Evolutionary conservation across 495 filamentous ascomycete genomes (phyloP), one percentile per base, ranked within the genome.

Genomic region (Xylaria intraflava): DNA sequence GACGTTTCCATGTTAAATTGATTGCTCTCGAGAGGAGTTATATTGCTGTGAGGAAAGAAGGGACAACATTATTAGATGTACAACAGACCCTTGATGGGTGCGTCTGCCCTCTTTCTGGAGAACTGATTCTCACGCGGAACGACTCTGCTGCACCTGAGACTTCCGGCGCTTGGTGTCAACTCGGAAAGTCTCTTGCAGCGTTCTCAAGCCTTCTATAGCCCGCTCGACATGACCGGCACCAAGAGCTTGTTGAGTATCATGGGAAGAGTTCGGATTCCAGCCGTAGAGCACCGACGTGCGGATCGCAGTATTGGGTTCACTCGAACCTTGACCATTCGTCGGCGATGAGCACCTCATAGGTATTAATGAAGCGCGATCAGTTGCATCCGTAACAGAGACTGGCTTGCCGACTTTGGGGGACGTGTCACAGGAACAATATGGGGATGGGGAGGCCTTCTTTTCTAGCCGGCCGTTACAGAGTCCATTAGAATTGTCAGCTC

Each of bases 141-240:
- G 27, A 6, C 49, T 51, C 49, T 51, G 16, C 7, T 53, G 8
- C 22, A 53, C 6, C 30, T 46, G 51, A 10, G 6, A 29, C 10
- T 46, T 53, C 11, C 51, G 42, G 23, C 22, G 35, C 33, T 23
- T 46, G 23, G 51, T 53, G 1, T 46, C 42, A 20, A 41, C 23
- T 24, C 39, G 3, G 1, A 53, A 20, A 23, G 27, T 30, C 23
- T 31, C 30, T 23, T 46, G 30, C 22, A 53, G 20, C n/a, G 39
- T 33, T 20, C 7, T 48, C 14, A 43, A 22, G 5, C 27, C 38
- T 14, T 36, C 12, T 19, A 55, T 42, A 6, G 27, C 38, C 11
- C 3, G 33, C 19, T 33, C 26, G 1, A 27, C 16, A 20, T 46
- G 23, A 14, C 16, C 14, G 2, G 10, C 2, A 7, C 6, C 40